These are phyloP conservation scores for Oxytropis ochrocephala DNA, from an alignment of 306 rosid genomes.

Conservation along the genomic window DNA sequence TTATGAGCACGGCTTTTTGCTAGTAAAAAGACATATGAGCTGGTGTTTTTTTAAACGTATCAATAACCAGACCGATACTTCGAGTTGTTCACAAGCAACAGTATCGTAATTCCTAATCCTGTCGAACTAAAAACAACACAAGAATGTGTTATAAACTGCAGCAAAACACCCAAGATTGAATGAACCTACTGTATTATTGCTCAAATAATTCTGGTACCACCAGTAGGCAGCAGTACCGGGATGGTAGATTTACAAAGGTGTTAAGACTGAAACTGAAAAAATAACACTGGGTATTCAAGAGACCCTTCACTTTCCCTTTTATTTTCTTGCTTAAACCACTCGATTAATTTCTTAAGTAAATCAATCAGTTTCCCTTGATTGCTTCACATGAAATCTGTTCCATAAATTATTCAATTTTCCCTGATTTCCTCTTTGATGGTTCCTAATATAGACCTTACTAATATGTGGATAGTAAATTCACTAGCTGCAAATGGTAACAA, in stretches of 20 bases:
- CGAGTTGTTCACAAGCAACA: background rate
- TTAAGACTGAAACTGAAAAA: background rate
- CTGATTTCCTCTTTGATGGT: too few relatives aligned
- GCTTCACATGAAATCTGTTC: background rate
- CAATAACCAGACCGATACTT: too few relatives aligned
- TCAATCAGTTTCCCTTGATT: background rate
- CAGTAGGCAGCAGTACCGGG: background rate
- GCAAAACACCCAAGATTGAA: background rate
- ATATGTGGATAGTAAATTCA: background rate
- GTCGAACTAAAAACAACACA: background rate
- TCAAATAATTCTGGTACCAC: background rate
- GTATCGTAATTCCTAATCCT: background rate
- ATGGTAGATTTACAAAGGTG: background rate
- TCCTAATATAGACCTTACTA: too few relatives aligned
- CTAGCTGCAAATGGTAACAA: slow-evolving; percentile 3
- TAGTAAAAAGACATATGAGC: too few relatives aligned
- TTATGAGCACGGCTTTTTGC: too few relatives aligned
- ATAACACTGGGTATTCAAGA: background rate
- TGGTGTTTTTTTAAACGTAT: too few relatives aligned
- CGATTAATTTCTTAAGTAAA: background rate
- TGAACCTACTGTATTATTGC: background rate
- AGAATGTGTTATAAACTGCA: background rate
- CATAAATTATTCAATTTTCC: too few relatives aligned
- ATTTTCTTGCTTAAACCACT: background rate
- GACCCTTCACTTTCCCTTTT: background rate